Conservation (phyloP, 2,329 filamentous ascomycete genomes). For the Aaosphaeria arxii region DNA sequence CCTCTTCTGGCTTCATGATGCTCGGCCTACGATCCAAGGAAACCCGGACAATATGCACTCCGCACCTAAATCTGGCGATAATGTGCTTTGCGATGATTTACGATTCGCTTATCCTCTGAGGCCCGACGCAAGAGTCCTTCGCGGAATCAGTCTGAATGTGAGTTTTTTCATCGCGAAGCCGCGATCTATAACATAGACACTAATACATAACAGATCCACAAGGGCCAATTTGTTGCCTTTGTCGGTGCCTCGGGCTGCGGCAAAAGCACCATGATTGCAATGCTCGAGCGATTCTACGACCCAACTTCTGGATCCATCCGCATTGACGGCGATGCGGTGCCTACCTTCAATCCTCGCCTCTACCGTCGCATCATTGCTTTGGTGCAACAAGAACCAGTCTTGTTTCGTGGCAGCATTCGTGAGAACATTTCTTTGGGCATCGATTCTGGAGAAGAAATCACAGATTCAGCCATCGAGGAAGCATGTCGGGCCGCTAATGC, state of each 20-base stretch:
- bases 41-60: too few relatives aligned
- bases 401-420: conserved; percentile 82
- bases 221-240: conserved; percentile 79
- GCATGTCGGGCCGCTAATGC: conserved; percentile 88
- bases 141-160: conserved; percentile 72
- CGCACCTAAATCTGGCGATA: too few relatives aligned
- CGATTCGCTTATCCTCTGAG: conserved; percentile 93
- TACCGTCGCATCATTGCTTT: conserved; percentile 83
- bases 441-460: conserved; percentile 61
- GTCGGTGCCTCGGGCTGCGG: conserved; percentile 92
- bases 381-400: conserved; percentile 83
- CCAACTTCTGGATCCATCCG: conserved; percentile 77
- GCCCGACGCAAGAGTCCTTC: conserved; percentile 84
- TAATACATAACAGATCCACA: too few relatives aligned
- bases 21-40: too few relatives aligned
- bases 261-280: conserved; percentile 85
- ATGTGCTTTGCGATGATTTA: conserved; percentile 53
- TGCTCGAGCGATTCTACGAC: conserved; percentile 88
- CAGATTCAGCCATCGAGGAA: conserved; percentile 70
- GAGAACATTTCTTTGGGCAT: conserved; percentile 76
- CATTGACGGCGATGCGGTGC: conserved; percentile 76
- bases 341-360: conserved; percentile 77
- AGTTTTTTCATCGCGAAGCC: conserved; percentile 82
- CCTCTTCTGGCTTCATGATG: too few relatives aligned
- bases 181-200: too few relatives aligned